Base-by-base conservation (phyloP, 768 basidiomycete species). In the Pisolithus tinctorius region DNA sequence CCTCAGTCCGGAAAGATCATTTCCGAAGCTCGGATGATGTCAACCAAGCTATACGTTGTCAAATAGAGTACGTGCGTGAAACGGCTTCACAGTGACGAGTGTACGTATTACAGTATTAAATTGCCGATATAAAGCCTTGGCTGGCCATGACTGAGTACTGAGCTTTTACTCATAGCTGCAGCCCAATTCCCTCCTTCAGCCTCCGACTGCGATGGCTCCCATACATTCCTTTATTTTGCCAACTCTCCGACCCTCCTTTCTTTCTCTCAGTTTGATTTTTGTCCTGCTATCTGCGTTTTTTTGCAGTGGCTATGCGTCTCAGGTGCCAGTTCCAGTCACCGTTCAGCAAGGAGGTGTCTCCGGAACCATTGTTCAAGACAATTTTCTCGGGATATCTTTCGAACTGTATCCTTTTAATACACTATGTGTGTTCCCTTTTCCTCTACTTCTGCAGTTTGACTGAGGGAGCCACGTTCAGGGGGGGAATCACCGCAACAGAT, bases 371-470 rank as follows among this genome's bases (percentile, higher is more conserved):
- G 59, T 71, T 14, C 60, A 65, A 36, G 70, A 69, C 39, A 69
- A 69, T 44, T 71, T 68, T 48, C 58, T 72, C 26, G 71, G 71
- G n/a, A 63, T 71, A 27, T 71, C 69, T 6, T 73, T 60, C 50
- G 71, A 73, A 51, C 54, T 72, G 9, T 67, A 66, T 54, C 63
- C 68, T 4, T 69, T 70, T 46, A 63, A 70, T 47, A 70, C 70
- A 20, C 60, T 70, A 13, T 70, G 70, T 72, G 34, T 11, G 67
- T 61, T 10, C 14, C 47, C 14, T 48, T 34, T 31, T 20, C 10
- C 1, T 42, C 16, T n/a, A 23, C 27, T 27, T 8, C 27, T 25
- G 26, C 23, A 41, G 20, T 13, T 47, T 23, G 11, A 30, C 20
- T 47, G 30, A 8, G 14, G n/a, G 6, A 25, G 37, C 49, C 41